A percentile compares a stretch with the other conserved stretches of the same genome.
phyloP scores from a whole-genome alignment of 2,329 filamentous ascomycete species.

The Drechslerella coelobrocha region DNA sequence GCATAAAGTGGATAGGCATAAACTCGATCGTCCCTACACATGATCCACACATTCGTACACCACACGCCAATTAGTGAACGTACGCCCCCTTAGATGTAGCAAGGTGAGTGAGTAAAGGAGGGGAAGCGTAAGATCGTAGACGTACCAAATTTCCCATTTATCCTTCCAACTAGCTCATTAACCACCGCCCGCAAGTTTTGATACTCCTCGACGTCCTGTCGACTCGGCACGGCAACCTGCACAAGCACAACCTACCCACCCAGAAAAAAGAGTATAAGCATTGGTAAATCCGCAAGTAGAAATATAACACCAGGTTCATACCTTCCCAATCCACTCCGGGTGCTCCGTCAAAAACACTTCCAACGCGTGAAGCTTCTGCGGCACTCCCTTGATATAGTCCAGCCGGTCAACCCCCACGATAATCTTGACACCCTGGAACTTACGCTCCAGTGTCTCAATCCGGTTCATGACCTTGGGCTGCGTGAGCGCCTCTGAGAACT shows the following conservation, averaged over 20 bases:
- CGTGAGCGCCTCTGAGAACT: slow-evolving; percentile 87
- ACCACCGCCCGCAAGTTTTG: slow-evolving; percentile 94
- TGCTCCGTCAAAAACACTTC: slow-evolving; percentile 97
- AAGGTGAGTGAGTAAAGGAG: no score
- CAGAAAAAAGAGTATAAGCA: neutral
- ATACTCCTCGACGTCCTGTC: slow-evolving; percentile 97
- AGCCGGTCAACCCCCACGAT: slow-evolving; percentile 96
- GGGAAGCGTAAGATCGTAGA: slow-evolving; percentile 12
- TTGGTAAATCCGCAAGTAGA: neutral
- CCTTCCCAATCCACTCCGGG: slow-evolving; percentile 97
- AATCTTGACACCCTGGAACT: slow-evolving; percentile 94
- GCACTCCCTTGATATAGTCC: slow-evolving; percentile 98
- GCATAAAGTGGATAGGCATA: slow-evolving; percentile 98
- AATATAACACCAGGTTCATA: slow-evolving; percentile 58
- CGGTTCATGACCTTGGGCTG: slow-evolving; percentile 85
- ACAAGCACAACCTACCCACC: slow-evolving; percentile 70
- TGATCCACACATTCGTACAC: slow-evolving; percentile 34
- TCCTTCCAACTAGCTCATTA: slow-evolving; percentile 93
- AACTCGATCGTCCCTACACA: slow-evolving; percentile 82
- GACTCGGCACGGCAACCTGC: slow-evolving; percentile 91
- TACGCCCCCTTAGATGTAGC: neutral
- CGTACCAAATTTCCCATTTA: slow-evolving; percentile 89
- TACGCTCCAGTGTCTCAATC: slow-evolving; percentile 81
- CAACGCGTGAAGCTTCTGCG: slow-evolving; percentile 93
- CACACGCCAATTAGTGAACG: neutral